Evolutionary conservation across 805 yeast genomes (phyloP).

Genomic region (Pichia exigua): DNA sequence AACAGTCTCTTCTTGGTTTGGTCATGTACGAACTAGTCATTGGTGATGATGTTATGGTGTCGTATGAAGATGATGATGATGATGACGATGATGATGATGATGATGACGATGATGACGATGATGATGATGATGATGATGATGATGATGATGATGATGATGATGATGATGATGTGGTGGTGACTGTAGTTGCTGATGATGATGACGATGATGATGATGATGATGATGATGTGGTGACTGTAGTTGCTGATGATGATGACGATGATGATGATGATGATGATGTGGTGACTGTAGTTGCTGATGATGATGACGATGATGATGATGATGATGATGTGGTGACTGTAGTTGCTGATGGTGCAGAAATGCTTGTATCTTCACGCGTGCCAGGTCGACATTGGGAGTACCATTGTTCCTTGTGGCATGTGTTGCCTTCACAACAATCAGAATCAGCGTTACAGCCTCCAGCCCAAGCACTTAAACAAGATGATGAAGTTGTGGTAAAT

Average conservation of each 20-base stretch:
- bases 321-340: background rate
- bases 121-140: too few relatives aligned
- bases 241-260: background rate
- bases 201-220: background rate
- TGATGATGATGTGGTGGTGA: background rate
- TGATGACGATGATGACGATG: too few relatives aligned
- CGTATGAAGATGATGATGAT: constrained; percentile 1
- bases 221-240: background rate
- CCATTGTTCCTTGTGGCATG: background rate
- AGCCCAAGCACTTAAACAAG: background rate
- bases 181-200: background rate
- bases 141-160: background rate
- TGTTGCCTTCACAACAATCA: background rate
- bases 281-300: background rate
- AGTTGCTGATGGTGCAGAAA: background rate
- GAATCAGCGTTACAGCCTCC: background rate
- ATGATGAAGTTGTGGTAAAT: background rate
- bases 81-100: too few relatives aligned
- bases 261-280: background rate
- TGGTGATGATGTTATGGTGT: background rate
- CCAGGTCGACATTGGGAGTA: background rate
- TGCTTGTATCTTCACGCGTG: background rate
- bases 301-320: background rate
- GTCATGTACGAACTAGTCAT: background rate
- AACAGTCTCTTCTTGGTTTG: background rate